Evolutionary conservation across 2,329 filamentous ascomycete genomes (phyloP), one percentile per base, ranked within the genome.

Genomic region (Fusarium anguioides): DNA sequence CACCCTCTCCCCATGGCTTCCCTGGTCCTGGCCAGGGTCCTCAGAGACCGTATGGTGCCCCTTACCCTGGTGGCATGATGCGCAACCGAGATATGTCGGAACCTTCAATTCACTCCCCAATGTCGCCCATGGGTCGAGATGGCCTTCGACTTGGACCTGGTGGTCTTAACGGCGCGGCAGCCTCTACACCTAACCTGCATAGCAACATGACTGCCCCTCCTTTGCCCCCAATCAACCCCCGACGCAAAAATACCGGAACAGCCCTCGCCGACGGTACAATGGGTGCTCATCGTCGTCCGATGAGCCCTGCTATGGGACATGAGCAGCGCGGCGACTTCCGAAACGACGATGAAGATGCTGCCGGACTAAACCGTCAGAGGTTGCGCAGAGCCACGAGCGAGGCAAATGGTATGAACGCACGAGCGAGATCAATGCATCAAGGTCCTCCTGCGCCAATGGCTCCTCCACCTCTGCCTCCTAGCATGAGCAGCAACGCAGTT

Each of bases 151-250:
- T 77, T 5, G 75, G 78, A 6, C 76, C 76, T 5, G 77, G 76
- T 29, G 81, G 80, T 66, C 58, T 78, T 15, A 72, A 77, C 3
- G 68, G 69, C 3, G 68, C 71, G 11, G 69, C 77, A 3, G 72
- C 71, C 8, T 80, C 79, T 14, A 78, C 78, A 8, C 77, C 80
- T 2, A 79, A 80, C 58, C 65, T 81, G 39, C 79, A 79, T 44
- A 72, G 74, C 8, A 74, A 71, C 12, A 68, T 73, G 18, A 57
- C 72, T 24, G 80, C 78, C 4, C 86, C 86, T 4, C 86, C 86
- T 4, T 59, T 89, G 33, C 86, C 86, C 4, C 86, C 86, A 3
- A 85, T 89, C 72, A 88, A 88, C 71, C 86, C 86, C 26, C 81
- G 84, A 46, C 82, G 86, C 11, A 81, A 84, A 51, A 81, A 81